Evolutionary conservation across 441 rosid species (phyloP).

Genomic region (Mallotus repandus): DNA sequence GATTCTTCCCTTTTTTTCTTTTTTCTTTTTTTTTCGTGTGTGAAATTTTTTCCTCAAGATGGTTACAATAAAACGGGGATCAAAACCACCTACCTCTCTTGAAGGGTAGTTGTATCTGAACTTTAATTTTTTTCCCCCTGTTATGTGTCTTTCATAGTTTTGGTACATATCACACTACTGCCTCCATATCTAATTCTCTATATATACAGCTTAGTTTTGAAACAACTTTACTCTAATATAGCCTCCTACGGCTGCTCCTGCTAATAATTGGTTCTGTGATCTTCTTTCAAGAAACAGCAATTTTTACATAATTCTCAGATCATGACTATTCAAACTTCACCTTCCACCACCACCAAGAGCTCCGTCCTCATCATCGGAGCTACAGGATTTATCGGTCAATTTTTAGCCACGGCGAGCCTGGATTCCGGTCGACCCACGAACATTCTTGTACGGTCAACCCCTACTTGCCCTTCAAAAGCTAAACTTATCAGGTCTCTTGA

Average conservation of each 20-base stretch:
- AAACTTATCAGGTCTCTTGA: constrained; percentile 25
- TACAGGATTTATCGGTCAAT: constrained; percentile 42
- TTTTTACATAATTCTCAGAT: not conserved
- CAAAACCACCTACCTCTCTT: not conserved
- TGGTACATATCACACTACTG: not conserved
- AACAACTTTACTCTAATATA: not conserved
- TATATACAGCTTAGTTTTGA: not conserved
- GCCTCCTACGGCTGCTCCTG: not conserved
- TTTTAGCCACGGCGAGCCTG: constrained; percentile 34
- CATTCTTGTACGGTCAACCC: constrained; percentile 32
- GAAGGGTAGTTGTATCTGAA: constrained; percentile 8
- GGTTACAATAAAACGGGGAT: too few relatives aligned
- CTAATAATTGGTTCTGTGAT: not conserved
- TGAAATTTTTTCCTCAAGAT: too few relatives aligned
- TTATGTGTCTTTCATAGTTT: not conserved
- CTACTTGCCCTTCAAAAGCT: constrained; percentile 21
- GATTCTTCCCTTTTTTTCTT: too few relatives aligned
- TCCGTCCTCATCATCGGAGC: constrained; percentile 49
- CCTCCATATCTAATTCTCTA: too few relatives aligned
- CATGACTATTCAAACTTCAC: constrained; percentile 30
- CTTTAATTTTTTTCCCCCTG: not conserved
- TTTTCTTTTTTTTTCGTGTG: too few relatives aligned
- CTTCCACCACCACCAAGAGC: constrained; percentile 17
- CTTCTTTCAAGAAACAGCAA: not conserved
- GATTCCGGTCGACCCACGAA: constrained; percentile 35